Evolutionary conservation across 176 grass and related monocot genomes (phyloP), one percentile per base, ranked within the genome.

Genomic region (Rhipidocladum racemiflorum): DNA sequence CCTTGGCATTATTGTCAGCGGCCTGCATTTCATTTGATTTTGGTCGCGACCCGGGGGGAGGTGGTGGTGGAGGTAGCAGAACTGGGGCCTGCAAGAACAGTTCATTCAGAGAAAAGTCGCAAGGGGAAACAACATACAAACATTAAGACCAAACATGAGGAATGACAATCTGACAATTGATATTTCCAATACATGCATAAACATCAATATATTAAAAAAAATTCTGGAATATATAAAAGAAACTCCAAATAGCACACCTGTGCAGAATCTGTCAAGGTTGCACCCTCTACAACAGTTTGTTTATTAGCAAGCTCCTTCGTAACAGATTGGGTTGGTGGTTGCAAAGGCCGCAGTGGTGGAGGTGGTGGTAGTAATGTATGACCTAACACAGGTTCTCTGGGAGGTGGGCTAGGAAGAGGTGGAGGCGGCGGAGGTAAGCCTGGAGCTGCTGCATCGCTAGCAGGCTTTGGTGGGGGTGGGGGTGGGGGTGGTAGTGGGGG

Each of bases 331-430:
- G 75, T 75, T 61, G 79, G 85, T 74, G 72, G 68, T 60, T 94
- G 90, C 76, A 74, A 88, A 54, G 87, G 56, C 60, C 43, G 88
- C 73, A 85, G 94, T 62, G 95, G 88, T 51, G 92, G 92, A 54
- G 90, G 92, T 28, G 86, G 90, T 16, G 85, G 92, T 50, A 87
- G 44, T 56, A 84, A 70, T 77, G 71, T 83, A 83, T 85, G 76
- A 83, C 68, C 80, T 61, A 65, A 72, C 78, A 83, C 46, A 87
- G 69, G 64, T 82, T 94, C 94, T 87, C 83, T 90, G 16, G 83
- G 90, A 38, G 90, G 88, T 75, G 95, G 90, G 0, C 88, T 92
- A 2, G 90, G 92, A 70, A 89, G 94, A 38, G 96, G 95, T 6
- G 92, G 95, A 38, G 92, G 92, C 51, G 95, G 95, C 0, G 63